Evolutionary conservation across 306 rosid species (phyloP), one percentile per base, ranked within the genome.

Genomic region (Luffa aegyptiaca): DNA sequence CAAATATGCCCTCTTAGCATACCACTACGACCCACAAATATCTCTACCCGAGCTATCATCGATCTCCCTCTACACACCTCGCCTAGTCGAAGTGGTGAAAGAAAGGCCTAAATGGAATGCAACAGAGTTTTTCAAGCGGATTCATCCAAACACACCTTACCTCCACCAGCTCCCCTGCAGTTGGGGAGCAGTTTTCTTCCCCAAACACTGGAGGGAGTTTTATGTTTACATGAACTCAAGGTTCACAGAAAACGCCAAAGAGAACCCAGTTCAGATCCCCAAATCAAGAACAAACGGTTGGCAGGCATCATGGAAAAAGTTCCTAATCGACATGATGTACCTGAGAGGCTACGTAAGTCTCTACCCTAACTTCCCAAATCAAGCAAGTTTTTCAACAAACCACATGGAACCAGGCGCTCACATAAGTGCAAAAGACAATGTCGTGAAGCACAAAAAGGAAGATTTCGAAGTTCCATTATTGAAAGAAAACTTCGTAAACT

Each of bases 361-460:
- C 2, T 95, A 95, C 78, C 99, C 99, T 12, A 95, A 95, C 77
- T 95, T 95, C 82, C 97, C 97, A 20, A 85, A 86, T 78, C 97
- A 95, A 46, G 90, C 96, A 5, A 95, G 99, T 92, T 90, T 95
- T 81, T 93, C 97, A 16, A 93, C 99, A 17, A 95, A 95, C 63
- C 99, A 95, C 82, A 93, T 93, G 99, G 99, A 95, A 65, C 99
- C 97, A 4, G 99, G 99, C 35, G 99, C 99, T 74, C 99, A 95
- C 76, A 93, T 95, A 44, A 91, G 97, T 80, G 98, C 99, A 20
- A 91, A 88, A 16, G 94, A 91, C 41, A 95, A 95, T 26, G 88
- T 86, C 1, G 92, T 95, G 56, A 89, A 85, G 80, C 99, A 95
- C 70, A 85, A 95, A 80, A 93, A 89, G 86, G 39, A 58, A 0